Base-by-base conservation (phyloP, 768 basidiomycete genomes). In the Rhizopogon vulgaris region DNA sequence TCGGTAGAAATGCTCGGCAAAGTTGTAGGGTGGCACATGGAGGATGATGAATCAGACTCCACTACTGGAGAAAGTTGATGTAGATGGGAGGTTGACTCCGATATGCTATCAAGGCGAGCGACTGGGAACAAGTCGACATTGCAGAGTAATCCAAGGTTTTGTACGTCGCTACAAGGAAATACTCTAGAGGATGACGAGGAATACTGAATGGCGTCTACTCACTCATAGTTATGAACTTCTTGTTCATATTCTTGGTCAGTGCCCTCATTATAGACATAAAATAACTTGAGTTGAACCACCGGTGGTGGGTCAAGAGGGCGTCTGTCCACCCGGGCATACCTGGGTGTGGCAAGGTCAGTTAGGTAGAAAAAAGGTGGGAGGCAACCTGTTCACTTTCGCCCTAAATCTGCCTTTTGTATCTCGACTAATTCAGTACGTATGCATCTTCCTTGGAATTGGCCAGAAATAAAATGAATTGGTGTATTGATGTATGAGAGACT, bases 81-180 rank as follows among this genome's bases (percentile, higher is more conserved):
- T 28, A 15, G 30, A 32, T 14, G 43, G 30, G 6, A 42, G 8
- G 57, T 49, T 51, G 49, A 22, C 39, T 57, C 36, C 37, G 41
- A 36, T 42, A 43, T 38, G 8, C 46, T 34, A 7, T 57, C 37
- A 18, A 58, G 58, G 38, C 56, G 58, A 30, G 52, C 54, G 51
- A 87, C 78, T 4, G 83, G 84, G 56, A 87, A 87, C 15, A 91
- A 72, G 67, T 90, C 89, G 38, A 87, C 85, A 3, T 83, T 86
- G 65, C 89, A 90, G 14, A 91, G 63, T 11, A 89, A 72, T 2
- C 88, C 89, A 28, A 80, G 73, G n/a, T 72, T 72, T 50, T 83
- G 78, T 41, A 85, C 66, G 38, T 79, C 77, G 39, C 87, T 88
- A 60, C n/a, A 24, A 49, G 24, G n/a, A 52, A 41, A 56, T 40